phyloP scores from a whole-genome alignment of 164 flowering plant species.

The Vitis rotundifolia region DNA sequence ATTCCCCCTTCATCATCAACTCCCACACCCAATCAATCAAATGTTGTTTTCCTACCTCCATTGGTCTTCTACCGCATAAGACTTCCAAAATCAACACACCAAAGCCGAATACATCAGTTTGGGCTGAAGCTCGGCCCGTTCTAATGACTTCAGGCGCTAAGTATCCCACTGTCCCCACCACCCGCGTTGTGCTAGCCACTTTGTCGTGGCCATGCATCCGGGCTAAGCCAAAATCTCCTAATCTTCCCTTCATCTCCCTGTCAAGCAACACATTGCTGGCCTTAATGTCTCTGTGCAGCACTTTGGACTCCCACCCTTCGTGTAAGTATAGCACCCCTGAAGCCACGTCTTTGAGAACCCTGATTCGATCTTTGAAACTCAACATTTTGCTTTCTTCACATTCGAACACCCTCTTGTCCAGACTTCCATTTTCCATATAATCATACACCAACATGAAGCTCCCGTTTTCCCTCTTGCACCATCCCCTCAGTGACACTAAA shows the following conservation, averaged over 20 bases:
- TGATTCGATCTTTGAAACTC: conserved; percentile 41
- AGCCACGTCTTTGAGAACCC: conserved; percentile 60
- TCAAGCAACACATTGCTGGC: conserved; percentile 73
- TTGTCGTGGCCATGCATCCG: conserved; percentile 52
- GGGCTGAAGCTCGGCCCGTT: conserved; percentile 52
- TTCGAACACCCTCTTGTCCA: conserved; percentile 58
- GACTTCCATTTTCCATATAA: conserved; percentile 73
- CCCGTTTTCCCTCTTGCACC: conserved; percentile 68
- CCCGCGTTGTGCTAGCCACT: conserved; percentile 46
- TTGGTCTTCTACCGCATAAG: conserved; percentile 62
- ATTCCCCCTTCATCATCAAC: conserved; percentile 30
- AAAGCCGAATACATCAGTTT: conserved; percentile 61
- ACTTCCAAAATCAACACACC: conserved; percentile 65
- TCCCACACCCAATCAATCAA: conserved; percentile 52
- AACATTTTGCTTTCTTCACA: conserved; percentile 38
- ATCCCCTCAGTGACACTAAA: conserved; percentile 68
- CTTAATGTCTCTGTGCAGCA: conserved; percentile 74
- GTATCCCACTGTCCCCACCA: conserved; percentile 71
- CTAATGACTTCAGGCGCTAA: conserved; percentile 61
- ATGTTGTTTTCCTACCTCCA: conserved; percentile 52
- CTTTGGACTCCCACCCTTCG: conserved; percentile 66
- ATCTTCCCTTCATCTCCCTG: conserved; percentile 59
- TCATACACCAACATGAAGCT: conserved; percentile 60
- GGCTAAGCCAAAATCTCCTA: conserved; percentile 77
- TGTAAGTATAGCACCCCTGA: conserved; percentile 56